Conservation (phyloP, 106 monocot species). For the Agapanthus africanus region DNA sequence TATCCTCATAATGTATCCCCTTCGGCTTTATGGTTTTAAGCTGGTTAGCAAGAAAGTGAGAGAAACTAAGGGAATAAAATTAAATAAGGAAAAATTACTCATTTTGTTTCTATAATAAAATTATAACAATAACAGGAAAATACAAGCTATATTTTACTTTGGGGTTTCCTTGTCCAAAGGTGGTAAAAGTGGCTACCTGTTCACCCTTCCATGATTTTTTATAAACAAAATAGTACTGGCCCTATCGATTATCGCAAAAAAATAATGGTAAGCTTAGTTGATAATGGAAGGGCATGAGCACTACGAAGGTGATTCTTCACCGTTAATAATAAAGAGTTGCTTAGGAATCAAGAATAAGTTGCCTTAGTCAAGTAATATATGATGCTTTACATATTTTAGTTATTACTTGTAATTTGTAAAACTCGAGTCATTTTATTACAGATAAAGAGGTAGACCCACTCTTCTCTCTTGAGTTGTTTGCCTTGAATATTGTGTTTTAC, state of each 20-base stretch:
- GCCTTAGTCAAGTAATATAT: too few species aligned
- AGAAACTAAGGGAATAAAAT: not conserved
- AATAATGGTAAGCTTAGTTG: not conserved
- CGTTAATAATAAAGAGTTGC: too few species aligned
- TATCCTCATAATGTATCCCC: not conserved
- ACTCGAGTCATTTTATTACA: too few species aligned
- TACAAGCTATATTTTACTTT: not conserved
- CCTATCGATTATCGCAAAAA: too few species aligned
- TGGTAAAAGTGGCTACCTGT: not conserved
- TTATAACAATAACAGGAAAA: not conserved
- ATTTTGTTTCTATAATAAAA: not conserved
- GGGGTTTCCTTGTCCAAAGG: not conserved
- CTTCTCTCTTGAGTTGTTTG: too few species aligned
- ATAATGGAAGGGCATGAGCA: not conserved
- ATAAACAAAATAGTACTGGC: too few species aligned
- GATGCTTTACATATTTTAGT: too few species aligned
- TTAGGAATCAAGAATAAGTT: too few species aligned
- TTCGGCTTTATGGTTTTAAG: not conserved
- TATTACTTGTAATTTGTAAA: too few species aligned
- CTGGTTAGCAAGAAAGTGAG: not conserved
- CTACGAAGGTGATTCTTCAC: slow-evolving; percentile 3
- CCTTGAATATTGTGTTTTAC: too few species aligned
- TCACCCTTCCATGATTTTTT: not conserved
- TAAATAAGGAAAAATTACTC: not conserved
- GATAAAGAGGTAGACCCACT: too few species aligned